These are phyloP conservation scores for Geotrichum bryndzae DNA, from an alignment of 1,139 yeast genomes.

Conservation along the genomic window DNA sequence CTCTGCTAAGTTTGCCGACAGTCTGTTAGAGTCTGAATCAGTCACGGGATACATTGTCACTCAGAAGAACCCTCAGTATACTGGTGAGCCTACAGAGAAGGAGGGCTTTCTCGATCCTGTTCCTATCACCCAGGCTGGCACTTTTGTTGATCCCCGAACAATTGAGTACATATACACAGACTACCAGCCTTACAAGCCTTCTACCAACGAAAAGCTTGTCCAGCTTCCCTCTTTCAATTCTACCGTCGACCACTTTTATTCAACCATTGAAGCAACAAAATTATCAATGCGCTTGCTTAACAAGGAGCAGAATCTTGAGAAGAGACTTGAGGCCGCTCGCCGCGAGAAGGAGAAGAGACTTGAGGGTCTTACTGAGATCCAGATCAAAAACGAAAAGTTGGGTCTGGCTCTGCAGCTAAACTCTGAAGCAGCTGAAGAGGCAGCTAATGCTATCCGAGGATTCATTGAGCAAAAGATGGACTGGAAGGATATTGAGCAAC, in stretches of 20 bases:
- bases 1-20: conserved; percentile 41
- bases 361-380: conserved; percentile 58
- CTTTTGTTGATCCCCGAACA: conserved; percentile 30
- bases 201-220: conserved; percentile 25
- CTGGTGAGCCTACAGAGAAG: conserved; percentile 32
- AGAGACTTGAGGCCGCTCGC: conserved; percentile 67
- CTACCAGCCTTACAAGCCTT: conserved; percentile 78
- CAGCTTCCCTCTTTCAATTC: conserved; percentile 58
- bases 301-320: conserved; percentile 68
- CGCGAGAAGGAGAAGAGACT: conserved; percentile 69
- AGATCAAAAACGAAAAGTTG: conserved; percentile 54
- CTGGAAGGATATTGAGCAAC: conserved; percentile 82
- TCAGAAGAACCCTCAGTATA: conserved; percentile 51
- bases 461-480: conserved; percentile 84
- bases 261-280: conserved; percentile 77
- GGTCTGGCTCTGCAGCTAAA: conserved; percentile 70
- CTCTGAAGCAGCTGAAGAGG: conserved; percentile 67
- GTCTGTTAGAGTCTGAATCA: conserved; percentile 30
- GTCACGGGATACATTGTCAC: conserved; percentile 61
- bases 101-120: conserved; percentile 21
- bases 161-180: conserved; percentile 61
- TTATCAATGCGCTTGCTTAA: conserved; percentile 66
- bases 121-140: conserved; percentile 22
- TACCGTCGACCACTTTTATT: conserved; percentile 77
- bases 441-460: conserved; percentile 59